phyloP scores from a whole-genome alignment of 2,329 filamentous ascomycete species.

The Neodidymelliopsis sp. region DNA sequence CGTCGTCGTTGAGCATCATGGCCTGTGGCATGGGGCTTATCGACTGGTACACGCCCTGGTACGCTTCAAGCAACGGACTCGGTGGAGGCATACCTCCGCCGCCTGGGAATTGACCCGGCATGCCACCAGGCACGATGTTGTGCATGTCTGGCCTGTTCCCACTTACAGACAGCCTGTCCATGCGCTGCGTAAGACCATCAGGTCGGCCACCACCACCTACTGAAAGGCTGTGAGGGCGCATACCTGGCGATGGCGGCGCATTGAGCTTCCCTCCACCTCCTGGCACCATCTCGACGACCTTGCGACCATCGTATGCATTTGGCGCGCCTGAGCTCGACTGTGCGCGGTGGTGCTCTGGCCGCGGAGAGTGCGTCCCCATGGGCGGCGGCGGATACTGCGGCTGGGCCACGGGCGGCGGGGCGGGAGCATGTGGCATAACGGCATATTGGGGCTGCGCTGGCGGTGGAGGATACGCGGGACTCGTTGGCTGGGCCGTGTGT shows the following conservation, averaged over 20 bases:
- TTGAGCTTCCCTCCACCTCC: slow-evolving; percentile 37
- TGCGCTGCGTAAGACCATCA: slow-evolving; percentile 50
- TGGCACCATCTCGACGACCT: slow-evolving; percentile 54
- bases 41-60: slow-evolving; percentile 91
- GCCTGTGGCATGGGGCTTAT: slow-evolving; percentile 95
- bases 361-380: slow-evolving; percentile 38
- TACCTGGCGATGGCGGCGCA: slow-evolving; percentile 42
- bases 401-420: slow-evolving; percentile 25
- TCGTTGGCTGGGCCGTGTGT: slow-evolving; percentile 37
- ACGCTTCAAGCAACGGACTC: slow-evolving; percentile 89
- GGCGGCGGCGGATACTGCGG: slow-evolving; percentile 42
- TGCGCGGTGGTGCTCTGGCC: slow-evolving; percentile 35
- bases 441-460: slow-evolving; percentile 33
- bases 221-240: slow-evolving; percentile 39
- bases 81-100: slow-evolving; percentile 65
- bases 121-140: slow-evolving; percentile 44
- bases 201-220: slow-evolving; percentile 34
- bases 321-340: slow-evolving; percentile 30
- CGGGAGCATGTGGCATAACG: slow-evolving; percentile 31
- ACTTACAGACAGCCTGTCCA: slow-evolving; percentile 58
- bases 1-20: slow-evolving; percentile 61
- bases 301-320: slow-evolving; percentile 39
- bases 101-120: slow-evolving; percentile 30
- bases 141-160: slow-evolving; percentile 45
- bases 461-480: slow-evolving; percentile 24